Percentiles rank a stretch among this genome's conserved stretches.
These are phyloP conservation scores for Elongisporangium undulatum DNA, from an alignment of 352 stramenopile genomes.

Conservation along the genomic window DNA sequence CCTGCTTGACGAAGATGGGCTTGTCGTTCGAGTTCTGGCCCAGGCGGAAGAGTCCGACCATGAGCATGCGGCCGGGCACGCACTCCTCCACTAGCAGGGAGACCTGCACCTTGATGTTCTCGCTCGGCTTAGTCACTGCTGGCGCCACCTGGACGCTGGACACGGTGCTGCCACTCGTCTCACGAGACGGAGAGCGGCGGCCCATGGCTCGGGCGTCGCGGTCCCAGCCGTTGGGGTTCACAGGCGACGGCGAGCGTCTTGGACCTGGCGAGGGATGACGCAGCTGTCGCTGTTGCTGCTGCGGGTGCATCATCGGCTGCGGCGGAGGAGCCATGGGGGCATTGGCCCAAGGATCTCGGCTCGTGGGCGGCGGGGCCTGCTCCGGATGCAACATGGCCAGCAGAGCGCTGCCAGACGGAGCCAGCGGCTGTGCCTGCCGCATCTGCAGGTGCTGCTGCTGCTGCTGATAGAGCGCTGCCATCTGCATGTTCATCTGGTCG, in stretches of 20 bases:
- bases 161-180: neutral
- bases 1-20: slow-evolving; percentile 82
- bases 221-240: slow-evolving; percentile 2
- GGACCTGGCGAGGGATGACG: neutral
- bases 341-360: neutral
- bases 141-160: slow-evolving; percentile 35
- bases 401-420: slow-evolving; percentile 28
- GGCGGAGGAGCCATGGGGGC: slow-evolving; percentile 11
- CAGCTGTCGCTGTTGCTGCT: neutral
- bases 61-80: slow-evolving; percentile 44
- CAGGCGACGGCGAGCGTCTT: neutral
- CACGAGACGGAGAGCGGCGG: neutral
- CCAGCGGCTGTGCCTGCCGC: slow-evolving; percentile 23
- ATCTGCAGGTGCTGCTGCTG: slow-evolving; percentile 14
- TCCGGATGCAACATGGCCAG: slow-evolving; percentile 30
- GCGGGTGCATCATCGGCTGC: slow-evolving; percentile 6
- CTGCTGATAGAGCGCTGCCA: slow-evolving; percentile 65
- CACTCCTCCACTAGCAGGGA: slow-evolving; percentile 59
- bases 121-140: slow-evolving; percentile 65
- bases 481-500: slow-evolving; percentile 79
- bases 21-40: slow-evolving; percentile 75
- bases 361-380: slow-evolving; percentile 5
- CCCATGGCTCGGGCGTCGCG: neutral
- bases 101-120: slow-evolving; percentile 77
- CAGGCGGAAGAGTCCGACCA: slow-evolving; percentile 74